Base-by-base conservation (phyloP, 345 rosid species). In the Camelina sativa region DNA sequence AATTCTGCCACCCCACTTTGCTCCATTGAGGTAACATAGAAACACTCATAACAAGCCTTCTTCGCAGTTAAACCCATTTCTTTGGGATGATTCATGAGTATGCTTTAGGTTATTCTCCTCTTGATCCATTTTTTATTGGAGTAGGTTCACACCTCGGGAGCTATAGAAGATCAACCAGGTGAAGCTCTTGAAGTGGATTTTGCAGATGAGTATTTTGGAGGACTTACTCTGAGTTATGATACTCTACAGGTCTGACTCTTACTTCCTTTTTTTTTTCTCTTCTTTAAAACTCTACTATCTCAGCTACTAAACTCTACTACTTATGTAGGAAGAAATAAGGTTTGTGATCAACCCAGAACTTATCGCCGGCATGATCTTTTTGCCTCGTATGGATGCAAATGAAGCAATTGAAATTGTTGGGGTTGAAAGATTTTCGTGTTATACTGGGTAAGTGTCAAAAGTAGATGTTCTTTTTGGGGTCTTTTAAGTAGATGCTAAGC, bases 261-360 rank as follows among this genome's bases (percentile, higher is more conserved):
- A 37, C 13, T 44, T 46, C 23, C 16, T 44, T 57, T 59, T 23
- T 4, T 11, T 46, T 11, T 12, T 25, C 23, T 71, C 67, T 65
- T 37, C 20, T 13, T 47, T 20, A 11, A 46, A 70, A 46, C 34
- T 70, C 57, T 44, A 16, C 15, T 17, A 37, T 52, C 20, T 28
- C 46, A 43, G 11, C 30, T 17, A 22, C 32, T 43, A 57, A 37
- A 41, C 40, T 19, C 37, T 43, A 4, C 15, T 47, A 54, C 46
- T 59, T 57, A 19, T 80, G 75, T 73, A 91, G 98, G 98, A 94
- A 86, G 98, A 94, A 72, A 87, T 94, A 72, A 92, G 89, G 63
- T 94, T 94, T 75, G 75, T 94, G 97, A 86, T 89, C 69, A 87
- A 84, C 79, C 97, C 97, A 2, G 97, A 94, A 72, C 83, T 94